These are phyloP conservation scores for Taphrina flavorubra DNA, from an alignment of 1,139 yeast genomes.

Conservation along the genomic window DNA sequence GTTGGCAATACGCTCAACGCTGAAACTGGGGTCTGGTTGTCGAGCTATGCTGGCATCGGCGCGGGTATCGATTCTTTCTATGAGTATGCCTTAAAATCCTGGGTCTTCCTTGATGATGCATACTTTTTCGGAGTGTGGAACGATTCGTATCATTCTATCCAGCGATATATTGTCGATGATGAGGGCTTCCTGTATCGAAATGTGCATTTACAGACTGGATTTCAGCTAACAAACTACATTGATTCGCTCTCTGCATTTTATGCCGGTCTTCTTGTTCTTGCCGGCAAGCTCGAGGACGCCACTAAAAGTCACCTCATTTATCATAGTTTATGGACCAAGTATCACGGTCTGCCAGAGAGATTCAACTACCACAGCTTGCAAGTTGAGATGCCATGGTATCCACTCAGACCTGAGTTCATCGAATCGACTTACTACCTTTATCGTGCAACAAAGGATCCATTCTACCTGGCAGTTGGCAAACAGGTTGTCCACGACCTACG, in stretches of 20 bases:
- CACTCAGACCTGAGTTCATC: constrained; percentile 85
- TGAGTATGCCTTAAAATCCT: constrained; percentile 81
- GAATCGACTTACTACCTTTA: constrained; percentile 86
- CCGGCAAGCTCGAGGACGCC: constrained; percentile 76
- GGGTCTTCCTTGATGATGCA: constrained; percentile 73
- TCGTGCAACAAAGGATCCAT: constrained; percentile 84
- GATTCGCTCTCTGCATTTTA: constrained; percentile 88
- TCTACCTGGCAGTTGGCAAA: constrained; percentile 77
- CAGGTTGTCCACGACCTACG: constrained; percentile 64
- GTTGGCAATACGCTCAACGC: constrained; percentile 82
- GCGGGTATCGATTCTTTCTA: constrained; percentile 94
- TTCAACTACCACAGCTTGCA: constrained; percentile 61
- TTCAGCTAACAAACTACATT: constrained; percentile 67
- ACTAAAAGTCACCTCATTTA: constrained; percentile 66
- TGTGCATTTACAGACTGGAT: constrained; percentile 63
- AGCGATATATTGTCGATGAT: constrained; percentile 55
- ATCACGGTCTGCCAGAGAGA: constrained; percentile 83
- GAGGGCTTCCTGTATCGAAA: constrained; percentile 67
- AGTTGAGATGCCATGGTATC: constrained; percentile 70
- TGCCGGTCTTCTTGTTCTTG: constrained; percentile 80
- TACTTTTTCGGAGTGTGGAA: constrained; percentile 66
- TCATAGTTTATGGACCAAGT: constrained; percentile 78
- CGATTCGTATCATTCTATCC: constrained; percentile 63
- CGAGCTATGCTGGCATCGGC: constrained; percentile 76
- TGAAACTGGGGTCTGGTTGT: constrained; percentile 61